These are phyloP conservation scores for Vigna trinervia DNA, from an alignment of 306 rosid genomes.

Conservation along the genomic window DNA sequence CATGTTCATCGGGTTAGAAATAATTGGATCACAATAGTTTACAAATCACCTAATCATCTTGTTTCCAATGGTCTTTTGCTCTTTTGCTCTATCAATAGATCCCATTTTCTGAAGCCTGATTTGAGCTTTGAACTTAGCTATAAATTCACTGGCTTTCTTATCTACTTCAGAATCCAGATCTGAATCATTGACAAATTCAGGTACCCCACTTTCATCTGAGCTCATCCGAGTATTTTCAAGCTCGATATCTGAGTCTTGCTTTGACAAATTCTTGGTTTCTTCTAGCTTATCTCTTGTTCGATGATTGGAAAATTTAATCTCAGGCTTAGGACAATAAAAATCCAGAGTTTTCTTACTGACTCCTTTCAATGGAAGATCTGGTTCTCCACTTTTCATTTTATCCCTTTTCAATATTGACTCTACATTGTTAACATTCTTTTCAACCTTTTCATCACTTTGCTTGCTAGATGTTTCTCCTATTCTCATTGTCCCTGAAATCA, in stretches of 20 bases:
- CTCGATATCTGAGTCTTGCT: slow-evolving; percentile 51
- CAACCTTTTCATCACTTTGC: slow-evolving; percentile 51
- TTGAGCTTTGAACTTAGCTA: slow-evolving; percentile 90
- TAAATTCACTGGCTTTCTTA: slow-evolving; percentile 94
- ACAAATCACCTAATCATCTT: slow-evolving; percentile 56
- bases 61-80: slow-evolving; percentile 49
- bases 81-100: slow-evolving; percentile 74
- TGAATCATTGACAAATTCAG: slow-evolving; percentile 52
- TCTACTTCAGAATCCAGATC: slow-evolving; percentile 85
- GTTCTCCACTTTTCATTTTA: slow-evolving; percentile 50
- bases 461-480: slow-evolving; percentile 49
- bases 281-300: slow-evolving; percentile 46
- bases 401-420: slow-evolving; percentile 55
- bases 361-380: slow-evolving; percentile 42
- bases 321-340: slow-evolving; percentile 41
- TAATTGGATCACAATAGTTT: slow-evolving; percentile 35
- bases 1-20: slow-evolving; percentile 37
- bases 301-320: slow-evolving; percentile 44
- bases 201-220: slow-evolving; percentile 58
- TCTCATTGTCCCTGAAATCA: slow-evolving; percentile 46
- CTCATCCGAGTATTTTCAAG: slow-evolving; percentile 47
- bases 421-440: slow-evolving; percentile 47
- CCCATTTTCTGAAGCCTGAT: slow-evolving; percentile 88
- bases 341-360: slow-evolving; percentile 45
- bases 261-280: slow-evolving; percentile 45